phyloP scores from a whole-genome alignment of 305 asterid genomes.

The Fraxinus latifolia region DNA sequence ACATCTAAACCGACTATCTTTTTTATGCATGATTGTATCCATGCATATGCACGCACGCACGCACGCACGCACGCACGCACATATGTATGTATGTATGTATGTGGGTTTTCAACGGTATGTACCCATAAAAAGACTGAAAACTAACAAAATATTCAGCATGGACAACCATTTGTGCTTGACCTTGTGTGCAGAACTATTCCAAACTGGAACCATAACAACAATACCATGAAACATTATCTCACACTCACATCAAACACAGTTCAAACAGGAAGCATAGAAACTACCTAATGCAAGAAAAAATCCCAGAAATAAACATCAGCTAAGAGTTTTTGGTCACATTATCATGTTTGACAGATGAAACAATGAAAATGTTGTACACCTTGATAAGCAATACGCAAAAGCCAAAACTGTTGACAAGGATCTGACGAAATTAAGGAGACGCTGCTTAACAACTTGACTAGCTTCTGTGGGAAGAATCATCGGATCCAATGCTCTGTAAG shows the following conservation, averaged over 20 bases:
- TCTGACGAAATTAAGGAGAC: slow-evolving; percentile 75
- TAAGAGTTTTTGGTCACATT: not conserved
- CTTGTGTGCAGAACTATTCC: not conserved
- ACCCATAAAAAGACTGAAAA: not conserved
- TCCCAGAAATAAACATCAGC: not conserved
- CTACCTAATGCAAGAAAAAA: slow-evolving; percentile 10
- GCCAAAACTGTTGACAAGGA: slow-evolving; percentile 86
- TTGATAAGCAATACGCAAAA: slow-evolving; percentile 80
- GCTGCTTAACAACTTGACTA: slow-evolving; percentile 68
- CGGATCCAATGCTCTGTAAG: slow-evolving; percentile 79
- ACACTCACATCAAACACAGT: slow-evolving; percentile 4
- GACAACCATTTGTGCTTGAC: not conserved
- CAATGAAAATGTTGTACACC: slow-evolving; percentile 36
- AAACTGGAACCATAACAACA: not conserved
- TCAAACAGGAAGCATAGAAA: slow-evolving; percentile 9
- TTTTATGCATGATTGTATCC: not conserved
- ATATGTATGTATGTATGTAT: no score
- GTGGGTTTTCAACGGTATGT: not conserved
- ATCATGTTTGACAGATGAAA: not conserved
- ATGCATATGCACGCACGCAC: not conserved
- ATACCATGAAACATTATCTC: not conserved
- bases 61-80: not conserved
- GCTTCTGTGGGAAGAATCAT: slow-evolving; percentile 70
- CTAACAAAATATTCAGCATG: slow-evolving; percentile 5
- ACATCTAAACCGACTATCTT: not conserved